These are phyloP conservation scores for Penicillium fimorum DNA, from an alignment of 495 filamentous ascomycete genomes.

Conservation along the genomic window DNA sequence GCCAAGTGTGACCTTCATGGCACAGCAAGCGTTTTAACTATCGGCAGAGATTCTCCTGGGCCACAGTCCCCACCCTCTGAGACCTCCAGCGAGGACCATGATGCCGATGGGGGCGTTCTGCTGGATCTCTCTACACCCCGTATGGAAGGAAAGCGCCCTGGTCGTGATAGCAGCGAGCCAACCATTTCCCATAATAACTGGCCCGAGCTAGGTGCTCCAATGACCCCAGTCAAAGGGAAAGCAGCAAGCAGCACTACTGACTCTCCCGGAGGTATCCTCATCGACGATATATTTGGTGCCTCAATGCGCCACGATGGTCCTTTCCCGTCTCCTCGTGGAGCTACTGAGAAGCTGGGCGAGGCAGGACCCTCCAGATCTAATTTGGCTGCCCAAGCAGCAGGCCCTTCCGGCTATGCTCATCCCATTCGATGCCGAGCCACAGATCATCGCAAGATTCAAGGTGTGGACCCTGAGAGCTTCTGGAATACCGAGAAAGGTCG, in stretches of 20 bases:
- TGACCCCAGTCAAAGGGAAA: neutral
- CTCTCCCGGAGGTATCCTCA: neutral
- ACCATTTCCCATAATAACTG: neutral
- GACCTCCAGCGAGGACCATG: slow-evolving; percentile 29
- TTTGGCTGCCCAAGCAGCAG: neutral
- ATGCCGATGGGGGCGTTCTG: slow-evolving; percentile 14
- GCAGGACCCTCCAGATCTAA: neutral
- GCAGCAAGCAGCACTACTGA: neutral
- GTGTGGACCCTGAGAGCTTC: slow-evolving; percentile 14
- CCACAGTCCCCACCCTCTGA: slow-evolving; percentile 26
- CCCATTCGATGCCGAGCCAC: neutral
- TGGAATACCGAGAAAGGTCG: slow-evolving; percentile 26
- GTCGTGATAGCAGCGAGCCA: neutral
- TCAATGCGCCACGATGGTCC: neutral
- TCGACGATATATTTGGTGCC: neutral
- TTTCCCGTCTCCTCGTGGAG: neutral
- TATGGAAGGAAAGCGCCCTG: neutral
- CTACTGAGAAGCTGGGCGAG: neutral
- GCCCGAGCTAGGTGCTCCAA: neutral
- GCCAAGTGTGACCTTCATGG: neutral
- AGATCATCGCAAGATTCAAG: slow-evolving; percentile 3
- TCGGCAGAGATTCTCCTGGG: neutral
- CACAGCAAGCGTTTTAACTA: neutral
- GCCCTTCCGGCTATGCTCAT: neutral
- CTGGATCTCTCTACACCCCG: neutral